phyloP scores from a whole-genome alignment of 2,329 filamentous ascomycete species.

The Graphilbum sp. region DNA sequence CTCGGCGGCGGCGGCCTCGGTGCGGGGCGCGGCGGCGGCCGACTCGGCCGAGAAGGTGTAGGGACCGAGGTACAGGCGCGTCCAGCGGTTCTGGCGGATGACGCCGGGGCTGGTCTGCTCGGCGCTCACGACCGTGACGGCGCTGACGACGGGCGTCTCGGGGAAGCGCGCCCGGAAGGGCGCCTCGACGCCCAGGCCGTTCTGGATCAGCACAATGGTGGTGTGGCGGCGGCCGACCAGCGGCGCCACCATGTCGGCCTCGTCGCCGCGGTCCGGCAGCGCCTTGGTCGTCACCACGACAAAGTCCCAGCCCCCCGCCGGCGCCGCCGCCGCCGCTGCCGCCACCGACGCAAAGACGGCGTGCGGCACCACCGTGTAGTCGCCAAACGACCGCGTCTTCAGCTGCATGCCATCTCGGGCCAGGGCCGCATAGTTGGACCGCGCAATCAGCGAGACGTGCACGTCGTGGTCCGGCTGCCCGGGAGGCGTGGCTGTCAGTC shows the following conservation, averaged over 20 bases:
- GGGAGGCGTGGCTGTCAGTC: conserved; percentile 1
- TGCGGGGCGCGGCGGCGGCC: neutral
- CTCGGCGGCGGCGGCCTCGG: neutral
- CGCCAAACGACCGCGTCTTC: conserved; percentile 48
- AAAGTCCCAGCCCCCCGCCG: conserved; percentile 29
- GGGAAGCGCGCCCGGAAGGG: conserved; percentile 50
- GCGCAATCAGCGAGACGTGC: conserved; percentile 52
- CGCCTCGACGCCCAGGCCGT: conserved; percentile 53
- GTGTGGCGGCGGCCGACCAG: conserved; percentile 34
- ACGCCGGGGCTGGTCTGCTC: conserved; percentile 47
- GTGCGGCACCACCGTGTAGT: conserved; percentile 46
- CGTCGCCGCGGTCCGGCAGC: conserved; percentile 45
- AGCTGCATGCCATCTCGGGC: conserved; percentile 44
- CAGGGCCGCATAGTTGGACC: conserved; percentile 56
- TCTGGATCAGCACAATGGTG: conserved; percentile 52
- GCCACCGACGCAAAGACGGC: conserved; percentile 45
- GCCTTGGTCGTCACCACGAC: conserved; percentile 57
- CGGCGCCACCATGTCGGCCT: conserved; percentile 43
- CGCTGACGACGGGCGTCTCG: conserved; percentile 41
- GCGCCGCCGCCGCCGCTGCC: conserved; percentile 16
- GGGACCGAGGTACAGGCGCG: conserved; percentile 51
- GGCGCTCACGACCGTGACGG: conserved; percentile 52
- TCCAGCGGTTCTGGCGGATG: conserved; percentile 59
- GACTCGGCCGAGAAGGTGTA: conserved; percentile 30
- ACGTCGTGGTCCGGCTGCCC: conserved; percentile 30